Percentiles rank a stretch among this genome's conserved stretches.
These are phyloP conservation scores for Chaetomidium leptoderma DNA, from an alignment of 495 filamentous ascomycete species.

Conservation along the genomic window DNA sequence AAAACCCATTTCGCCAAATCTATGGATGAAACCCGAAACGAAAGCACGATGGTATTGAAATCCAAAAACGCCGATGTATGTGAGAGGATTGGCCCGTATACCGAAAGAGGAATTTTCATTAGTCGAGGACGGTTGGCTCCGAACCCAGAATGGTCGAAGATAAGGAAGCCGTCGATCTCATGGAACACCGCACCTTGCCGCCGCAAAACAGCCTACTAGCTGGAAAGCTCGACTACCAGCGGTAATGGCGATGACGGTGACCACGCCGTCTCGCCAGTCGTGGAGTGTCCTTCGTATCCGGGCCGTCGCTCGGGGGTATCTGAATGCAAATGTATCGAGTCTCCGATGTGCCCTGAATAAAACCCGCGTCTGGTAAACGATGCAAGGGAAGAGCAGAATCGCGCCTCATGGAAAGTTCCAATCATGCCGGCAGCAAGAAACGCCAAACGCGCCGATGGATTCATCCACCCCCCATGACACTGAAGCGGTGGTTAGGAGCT, in stretches of 20 bases:
- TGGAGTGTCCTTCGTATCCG: neutral
- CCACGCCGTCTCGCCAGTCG: neutral
- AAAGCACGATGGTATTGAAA: slow-evolving; percentile 21
- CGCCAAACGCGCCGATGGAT: slow-evolving; percentile 5
- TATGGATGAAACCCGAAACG: slow-evolving; percentile 29
- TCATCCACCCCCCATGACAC: neutral
- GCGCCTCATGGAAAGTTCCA: slow-evolving; percentile 8
- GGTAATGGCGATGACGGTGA: neutral
- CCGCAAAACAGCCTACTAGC: neutral
- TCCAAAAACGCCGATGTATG: slow-evolving; percentile 36
- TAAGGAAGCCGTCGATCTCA: neutral
- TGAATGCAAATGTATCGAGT: slow-evolving; percentile 40
- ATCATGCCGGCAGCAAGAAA: slow-evolving; percentile 7
- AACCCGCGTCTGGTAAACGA: slow-evolving; percentile 20
- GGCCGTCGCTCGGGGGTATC: slow-evolving; percentile 34
- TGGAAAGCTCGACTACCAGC: neutral
- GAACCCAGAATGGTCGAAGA: neutral
- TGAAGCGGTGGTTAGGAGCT: slow-evolving; percentile 14
- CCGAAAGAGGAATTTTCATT: slow-evolving; percentile 29
- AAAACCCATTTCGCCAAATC: slow-evolving; percentile 28
- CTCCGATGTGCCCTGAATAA: slow-evolving; percentile 28
- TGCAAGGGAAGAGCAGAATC: slow-evolving; percentile 24
- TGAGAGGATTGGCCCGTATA: slow-evolving; percentile 33
- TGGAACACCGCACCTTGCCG: neutral
- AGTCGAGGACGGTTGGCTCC: slow-evolving; percentile 22